phyloP scores from a whole-genome alignment of 257 asterid genomes.

The Nemophila menziesii region DNA sequence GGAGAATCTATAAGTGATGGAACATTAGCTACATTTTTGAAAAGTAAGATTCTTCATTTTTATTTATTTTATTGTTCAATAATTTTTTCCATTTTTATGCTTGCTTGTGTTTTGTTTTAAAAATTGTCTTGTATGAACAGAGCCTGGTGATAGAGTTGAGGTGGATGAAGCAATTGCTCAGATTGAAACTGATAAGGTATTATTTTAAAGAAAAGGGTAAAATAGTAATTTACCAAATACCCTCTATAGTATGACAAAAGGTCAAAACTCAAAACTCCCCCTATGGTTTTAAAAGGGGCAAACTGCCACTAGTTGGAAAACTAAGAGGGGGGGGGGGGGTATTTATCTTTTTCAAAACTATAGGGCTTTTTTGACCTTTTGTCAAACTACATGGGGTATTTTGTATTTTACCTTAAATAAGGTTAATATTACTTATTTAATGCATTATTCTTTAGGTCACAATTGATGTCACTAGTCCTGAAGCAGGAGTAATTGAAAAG shows the following conservation, averaged over 20 bases:
- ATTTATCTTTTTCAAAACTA: too few species aligned
- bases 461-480: slow-evolving; percentile 95
- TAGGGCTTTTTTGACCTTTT: too few species aligned
- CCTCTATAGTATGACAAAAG: too few species aligned
- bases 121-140: slow-evolving; percentile 24
- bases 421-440: neutral
- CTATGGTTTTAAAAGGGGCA: too few species aligned
- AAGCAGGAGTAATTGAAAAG: slow-evolving; percentile 93
- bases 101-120: neutral
- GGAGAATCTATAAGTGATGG: slow-evolving; percentile 96
- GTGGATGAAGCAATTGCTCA: slow-evolving; percentile 94
- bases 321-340: too few species aligned
- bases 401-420: neutral
- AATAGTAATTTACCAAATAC: neutral
- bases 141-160: slow-evolving; percentile 81
- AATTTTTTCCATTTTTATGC: neutral
- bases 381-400: too few species aligned
- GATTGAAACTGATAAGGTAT: slow-evolving; percentile 97
- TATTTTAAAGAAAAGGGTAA: slow-evolving; percentile 1
- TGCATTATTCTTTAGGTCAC: slow-evolving; percentile 46
- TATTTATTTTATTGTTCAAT: neutral
- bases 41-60: slow-evolving; percentile 35
- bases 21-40: slow-evolving; percentile 71
- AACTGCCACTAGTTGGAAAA: too few species aligned
- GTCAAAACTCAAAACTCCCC: too few species aligned